Evolutionary conservation across 441 rosid genomes (phyloP), one percentile per base, ranked within the genome.

Genomic region (Populus hybrid): DNA sequence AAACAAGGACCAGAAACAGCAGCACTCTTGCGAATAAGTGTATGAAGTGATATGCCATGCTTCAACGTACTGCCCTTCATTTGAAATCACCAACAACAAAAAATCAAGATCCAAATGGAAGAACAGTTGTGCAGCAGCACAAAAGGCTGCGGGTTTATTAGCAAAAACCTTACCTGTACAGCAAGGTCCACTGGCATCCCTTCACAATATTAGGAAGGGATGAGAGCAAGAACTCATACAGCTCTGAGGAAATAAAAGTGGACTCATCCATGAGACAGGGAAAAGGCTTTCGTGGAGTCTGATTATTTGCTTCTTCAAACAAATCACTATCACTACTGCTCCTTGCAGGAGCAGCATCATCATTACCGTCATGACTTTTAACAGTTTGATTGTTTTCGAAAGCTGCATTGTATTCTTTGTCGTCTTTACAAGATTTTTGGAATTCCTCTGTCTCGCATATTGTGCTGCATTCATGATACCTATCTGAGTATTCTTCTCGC

Each of bases 51-150:
- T 81, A 94, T 95, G 42, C 98, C 99, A 88, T 95, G 97, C 87
- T 91, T 94, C 87, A 86, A 82, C 82, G 99, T 92, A 87, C 99
- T 94, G 98, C 97, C 97, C 97, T 95, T 94, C 93, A 93, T 86
- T 92, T 74, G 80, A 89, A 85, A 81, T 74, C 84, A 81, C 75
- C 32, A 80, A 80, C 70, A 81, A 65, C n/a, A 73, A 61, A 74
- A 67, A 85, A 85, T 83, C 75, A 86, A 84, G 79, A 82, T 79
- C 32, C 35, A 82, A 77, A 71, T 21, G 10, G 71, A 71, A 79
- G 67, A 71, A 40, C 34, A 78, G 14, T 73, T 75, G 7, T 71
- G n/a, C 30, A 77, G 59, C 70, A 26, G 50, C 57, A 32, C 73
- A 12, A 61, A 46, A 84, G 64, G 67, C 75, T 71, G 81, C 28